Percentiles rank a stretch among this genome's conserved stretches.
These are phyloP conservation scores for Eucalyptus urophylla DNA, from an alignment of 345 rosid species.

Conservation along the genomic window DNA sequence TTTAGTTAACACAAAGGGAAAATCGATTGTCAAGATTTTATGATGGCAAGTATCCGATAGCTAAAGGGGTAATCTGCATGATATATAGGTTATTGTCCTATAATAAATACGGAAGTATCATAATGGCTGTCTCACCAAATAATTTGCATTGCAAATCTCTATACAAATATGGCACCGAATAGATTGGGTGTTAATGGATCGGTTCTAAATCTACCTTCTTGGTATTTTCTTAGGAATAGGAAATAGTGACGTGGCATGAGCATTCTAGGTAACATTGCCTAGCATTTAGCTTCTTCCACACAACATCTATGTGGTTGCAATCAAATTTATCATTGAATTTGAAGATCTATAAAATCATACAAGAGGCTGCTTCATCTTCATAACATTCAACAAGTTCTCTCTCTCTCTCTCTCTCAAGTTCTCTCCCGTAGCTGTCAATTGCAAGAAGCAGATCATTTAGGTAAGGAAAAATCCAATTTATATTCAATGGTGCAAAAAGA, in stretches of 20 bases:
- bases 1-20: background rate
- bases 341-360: background rate
- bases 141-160: background rate
- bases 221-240: background rate
- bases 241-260: background rate
- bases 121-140: background rate
- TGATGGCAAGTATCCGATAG: too few species aligned
- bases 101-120: background rate
- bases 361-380: background rate
- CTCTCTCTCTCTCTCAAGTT: background rate
- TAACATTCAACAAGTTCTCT: background rate
- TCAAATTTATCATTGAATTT: background rate
- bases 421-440: background rate
- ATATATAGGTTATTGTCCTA: background rate
- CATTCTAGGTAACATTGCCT: background rate
- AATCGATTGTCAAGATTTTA: too few species aligned
- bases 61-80: background rate
- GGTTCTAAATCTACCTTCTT: background rate
- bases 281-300: background rate
- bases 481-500: background rate
- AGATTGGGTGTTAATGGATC: background rate
- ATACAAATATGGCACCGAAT: background rate
- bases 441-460: background rate
- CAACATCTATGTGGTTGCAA: background rate
- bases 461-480: background rate